Base-by-base conservation (phyloP, 345 rosid genomes). In the Citrus sinensis region DNA sequence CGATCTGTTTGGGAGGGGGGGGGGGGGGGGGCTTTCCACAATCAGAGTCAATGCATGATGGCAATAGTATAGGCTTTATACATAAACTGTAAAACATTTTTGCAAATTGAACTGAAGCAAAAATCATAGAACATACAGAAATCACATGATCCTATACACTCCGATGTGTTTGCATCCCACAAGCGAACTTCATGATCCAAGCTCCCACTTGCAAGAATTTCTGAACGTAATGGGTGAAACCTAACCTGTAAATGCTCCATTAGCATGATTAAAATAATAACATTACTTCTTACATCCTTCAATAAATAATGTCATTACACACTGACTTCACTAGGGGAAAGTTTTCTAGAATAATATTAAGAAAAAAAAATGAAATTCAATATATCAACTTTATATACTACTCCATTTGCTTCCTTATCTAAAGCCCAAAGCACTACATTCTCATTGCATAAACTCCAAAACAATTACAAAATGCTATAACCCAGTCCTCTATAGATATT, bases 201-300 rank as follows among this genome's bases (percentile, higher is more conserved):
- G 85, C 97, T 92, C 81, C 97, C 94, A 87, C 94, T 92, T 69
- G 97, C 97, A 87, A 92, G 88, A 80, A 92, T 89, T 78, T 89
- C 88, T 16, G 94, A 88, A 78, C 86, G 88, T 74, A 84, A 69
- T n/a, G 97, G 97, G 80, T 92, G 94, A 79, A 92, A 92, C 85
- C 97, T 92, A 84, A 92, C 93, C 94, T 92, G 93, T 76, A 86
- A 64, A 75, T 73, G 61, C 76, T 79, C 79, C 72, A 80, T 80
- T 63, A 80, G 70, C 34, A 76, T 34, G 24, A 70, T 5, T n/a
- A 70, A 46, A 71, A 27, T 40, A 14, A 70, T 37, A 5, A 46
- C 8, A 61, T 51, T 42, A 75, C 27, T 20, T 14, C 40, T 32
- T 67, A 27, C 7, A 29, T 27, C 65, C 54, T 29, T 49, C 25